Conservation (phyloP, 2,329 filamentous ascomycete species). For the Aspergillus pseudoterreus region DNA sequence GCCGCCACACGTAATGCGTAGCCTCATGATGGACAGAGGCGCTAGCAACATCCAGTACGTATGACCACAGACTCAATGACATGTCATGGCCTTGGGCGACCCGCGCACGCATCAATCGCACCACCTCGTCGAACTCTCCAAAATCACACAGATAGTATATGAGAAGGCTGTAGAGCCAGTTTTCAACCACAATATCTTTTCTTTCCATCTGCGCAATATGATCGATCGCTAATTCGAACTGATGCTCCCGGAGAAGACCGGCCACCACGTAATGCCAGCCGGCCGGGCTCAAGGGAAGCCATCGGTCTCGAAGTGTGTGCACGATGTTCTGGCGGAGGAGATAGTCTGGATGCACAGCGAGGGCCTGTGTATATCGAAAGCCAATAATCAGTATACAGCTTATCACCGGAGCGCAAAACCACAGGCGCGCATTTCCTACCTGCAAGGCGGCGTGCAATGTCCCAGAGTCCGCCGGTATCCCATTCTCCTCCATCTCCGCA, state of each 20-base stretch:
- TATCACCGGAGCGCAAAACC: background rate
- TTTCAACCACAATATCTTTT: slow-evolving; percentile 53
- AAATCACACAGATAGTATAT: slow-evolving; percentile 68
- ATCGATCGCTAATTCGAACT: slow-evolving; percentile 75
- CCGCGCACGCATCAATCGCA: slow-evolving; percentile 63
- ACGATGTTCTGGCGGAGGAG: slow-evolving; percentile 68
- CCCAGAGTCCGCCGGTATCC: slow-evolving; percentile 60
- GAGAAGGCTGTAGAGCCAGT: slow-evolving; percentile 77
- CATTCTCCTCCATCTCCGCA: slow-evolving; percentile 63
- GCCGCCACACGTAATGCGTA: slow-evolving; percentile 68
- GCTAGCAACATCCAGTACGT: slow-evolving; percentile 73
- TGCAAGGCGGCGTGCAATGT: slow-evolving; percentile 71
- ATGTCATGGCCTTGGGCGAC: slow-evolving; percentile 45
- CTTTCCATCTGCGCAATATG: slow-evolving; percentile 65
- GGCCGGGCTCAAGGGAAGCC: slow-evolving; percentile 60
- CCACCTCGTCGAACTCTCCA: slow-evolving; percentile 73
- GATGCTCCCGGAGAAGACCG: slow-evolving; percentile 73
- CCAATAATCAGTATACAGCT: background rate
- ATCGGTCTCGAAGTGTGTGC: slow-evolving; percentile 60
- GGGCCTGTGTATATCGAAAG: slow-evolving; percentile 44
- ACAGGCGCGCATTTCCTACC: slow-evolving; percentile 38
- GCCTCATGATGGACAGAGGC: slow-evolving; percentile 59
- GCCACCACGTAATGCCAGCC: slow-evolving; percentile 66
- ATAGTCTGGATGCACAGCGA: slow-evolving; percentile 85
- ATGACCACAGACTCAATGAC: slow-evolving; percentile 60